Evolutionary conservation across 257 asterid genomes (phyloP).

Genomic region (Solanum raphanifolium): DNA sequence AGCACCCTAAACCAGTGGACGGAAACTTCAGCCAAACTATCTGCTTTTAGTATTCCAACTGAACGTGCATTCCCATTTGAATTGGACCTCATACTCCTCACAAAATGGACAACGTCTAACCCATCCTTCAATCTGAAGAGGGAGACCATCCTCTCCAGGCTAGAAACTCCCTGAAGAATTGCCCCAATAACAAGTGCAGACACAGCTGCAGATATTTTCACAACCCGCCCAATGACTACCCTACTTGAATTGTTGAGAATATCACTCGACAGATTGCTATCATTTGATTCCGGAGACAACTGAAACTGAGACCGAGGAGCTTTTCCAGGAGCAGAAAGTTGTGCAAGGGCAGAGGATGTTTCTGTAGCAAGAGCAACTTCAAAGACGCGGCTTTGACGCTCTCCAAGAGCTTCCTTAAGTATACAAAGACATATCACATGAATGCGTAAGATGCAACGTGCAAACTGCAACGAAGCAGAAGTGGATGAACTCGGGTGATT

Average conservation of each 20-base stretch:
- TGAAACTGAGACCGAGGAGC: conserved; percentile 67
- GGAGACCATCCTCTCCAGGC: conserved; percentile 86
- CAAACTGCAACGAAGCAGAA: conserved; percentile 50
- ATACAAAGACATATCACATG: conserved; percentile 73
- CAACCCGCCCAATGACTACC: conserved; percentile 41
- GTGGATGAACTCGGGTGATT: conserved; percentile 45
- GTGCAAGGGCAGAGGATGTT: conserved; percentile 73
- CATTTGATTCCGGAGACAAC: conserved; percentile 62
- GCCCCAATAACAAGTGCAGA: conserved; percentile 84
- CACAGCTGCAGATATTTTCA: conserved; percentile 59
- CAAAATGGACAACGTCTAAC: conserved; percentile 68
- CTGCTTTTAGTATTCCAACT: conserved; percentile 51
- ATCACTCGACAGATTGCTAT: conserved; percentile 46
- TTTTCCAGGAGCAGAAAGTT: conserved; percentile 63
- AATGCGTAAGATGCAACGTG: conserved; percentile 66
- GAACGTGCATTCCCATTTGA: conserved; percentile 79
- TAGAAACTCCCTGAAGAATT: conserved; percentile 83
- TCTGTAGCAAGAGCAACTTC: conserved; percentile 96
- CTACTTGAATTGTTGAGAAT: conserved; percentile 35
- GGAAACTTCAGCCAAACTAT: conserved; percentile 73
- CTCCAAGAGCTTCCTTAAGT: conserved; percentile 95
- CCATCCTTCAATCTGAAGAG: conserved; percentile 88
- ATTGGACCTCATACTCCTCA: conserved; percentile 68
- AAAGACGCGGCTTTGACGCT: conserved; percentile 95
- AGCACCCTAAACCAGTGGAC: conserved; percentile 96